Evolutionary conservation across 495 filamentous ascomycete genomes (phyloP).

Genomic region (Hypoxylon cercidicola): DNA sequence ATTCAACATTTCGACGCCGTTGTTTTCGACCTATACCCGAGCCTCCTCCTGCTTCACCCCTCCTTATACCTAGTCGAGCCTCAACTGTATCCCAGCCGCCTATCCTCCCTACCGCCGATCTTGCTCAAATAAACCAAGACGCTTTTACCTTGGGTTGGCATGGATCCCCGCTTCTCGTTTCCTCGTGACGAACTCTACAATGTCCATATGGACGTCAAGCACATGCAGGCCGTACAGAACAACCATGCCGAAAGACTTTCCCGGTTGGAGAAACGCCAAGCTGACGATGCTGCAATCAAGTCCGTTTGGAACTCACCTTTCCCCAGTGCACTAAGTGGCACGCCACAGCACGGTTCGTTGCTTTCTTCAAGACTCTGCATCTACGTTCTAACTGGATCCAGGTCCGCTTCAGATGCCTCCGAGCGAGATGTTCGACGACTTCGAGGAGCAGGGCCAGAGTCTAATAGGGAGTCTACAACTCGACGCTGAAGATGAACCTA

Average conservation of each 20-base stretch:
- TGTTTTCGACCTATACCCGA: conserved; percentile 19
- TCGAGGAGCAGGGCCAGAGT: conserved; percentile 80
- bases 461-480: conserved; percentile 80
- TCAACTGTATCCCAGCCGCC: neutral
- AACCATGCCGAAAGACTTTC: conserved; percentile 84
- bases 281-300: conserved; percentile 81
- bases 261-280: conserved; percentile 82
- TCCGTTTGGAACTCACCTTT: conserved; percentile 92
- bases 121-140: conserved; percentile 29
- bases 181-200: conserved; percentile 81
- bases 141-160: conserved; percentile 50
- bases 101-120: conserved; percentile 13
- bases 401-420: conserved; percentile 78
- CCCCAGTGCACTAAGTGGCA: conserved; percentile 77
- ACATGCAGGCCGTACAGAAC: conserved; percentile 78
- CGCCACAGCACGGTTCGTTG: conserved; percentile 80
- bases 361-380: neutral
- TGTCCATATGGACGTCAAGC: conserved; percentile 87
- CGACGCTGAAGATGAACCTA: conserved; percentile 88
- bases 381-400: conserved; percentile 52
- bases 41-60: neutral
- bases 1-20: conserved; percentile 12
- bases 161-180: conserved; percentile 64
- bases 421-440: conserved; percentile 76
- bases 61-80: neutral